Evolutionary conservation across 2,329 filamentous ascomycete species (phyloP).

Genomic region (Aspergillus awamori): DNA sequence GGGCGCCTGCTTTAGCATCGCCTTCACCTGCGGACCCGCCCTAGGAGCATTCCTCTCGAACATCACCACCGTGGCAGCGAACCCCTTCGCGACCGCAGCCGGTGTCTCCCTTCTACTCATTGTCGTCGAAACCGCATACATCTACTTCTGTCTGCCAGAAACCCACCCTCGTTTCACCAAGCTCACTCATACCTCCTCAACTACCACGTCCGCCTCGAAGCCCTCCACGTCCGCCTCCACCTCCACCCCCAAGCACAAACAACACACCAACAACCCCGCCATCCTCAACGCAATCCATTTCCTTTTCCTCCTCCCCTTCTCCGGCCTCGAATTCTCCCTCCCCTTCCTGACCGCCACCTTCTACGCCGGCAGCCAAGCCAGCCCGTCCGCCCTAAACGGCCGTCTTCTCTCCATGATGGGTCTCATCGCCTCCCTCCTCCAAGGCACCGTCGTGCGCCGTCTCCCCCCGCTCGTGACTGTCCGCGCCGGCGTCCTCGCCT

Average conservation of each 20-base stretch:
- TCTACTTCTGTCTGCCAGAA: slow-evolving; percentile 84
- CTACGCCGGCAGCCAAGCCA: slow-evolving; percentile 67
- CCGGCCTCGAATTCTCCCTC: slow-evolving; percentile 95
- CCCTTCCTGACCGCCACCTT: slow-evolving; percentile 97
- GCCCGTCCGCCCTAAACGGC: slow-evolving; percentile 73
- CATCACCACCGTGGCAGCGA: slow-evolving; percentile 75
- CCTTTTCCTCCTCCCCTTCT: slow-evolving; percentile 92
- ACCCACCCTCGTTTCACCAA: slow-evolving; percentile 67
- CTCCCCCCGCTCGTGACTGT: slow-evolving; percentile 80
- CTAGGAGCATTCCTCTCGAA: slow-evolving; percentile 84
- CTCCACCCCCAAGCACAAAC: slow-evolving; percentile 19
- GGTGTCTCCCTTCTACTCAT: slow-evolving; percentile 84
- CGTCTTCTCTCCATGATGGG: slow-evolving; percentile 88
- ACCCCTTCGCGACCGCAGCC: slow-evolving; percentile 92
- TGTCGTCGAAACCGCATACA: slow-evolving; percentile 81
- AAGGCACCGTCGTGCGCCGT: slow-evolving; percentile 86
- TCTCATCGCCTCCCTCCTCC: slow-evolving; percentile 85
- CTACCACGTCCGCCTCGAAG: slow-evolving; percentile 20
- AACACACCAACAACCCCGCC: slow-evolving; percentile 78
- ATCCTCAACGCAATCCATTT: slow-evolving; percentile 86
- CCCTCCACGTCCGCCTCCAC: background rate
- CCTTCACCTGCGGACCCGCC: slow-evolving; percentile 94
- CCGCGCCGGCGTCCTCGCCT: slow-evolving; percentile 75
- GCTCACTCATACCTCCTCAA: slow-evolving; percentile 27
- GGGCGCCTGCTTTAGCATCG: slow-evolving; percentile 93